A percentile compares a stretch with the other conserved stretches of the same genome.
Evolutionary conservation across 148 eudicot species (phyloP).

Genomic region (Limonium bicolor): DNA sequence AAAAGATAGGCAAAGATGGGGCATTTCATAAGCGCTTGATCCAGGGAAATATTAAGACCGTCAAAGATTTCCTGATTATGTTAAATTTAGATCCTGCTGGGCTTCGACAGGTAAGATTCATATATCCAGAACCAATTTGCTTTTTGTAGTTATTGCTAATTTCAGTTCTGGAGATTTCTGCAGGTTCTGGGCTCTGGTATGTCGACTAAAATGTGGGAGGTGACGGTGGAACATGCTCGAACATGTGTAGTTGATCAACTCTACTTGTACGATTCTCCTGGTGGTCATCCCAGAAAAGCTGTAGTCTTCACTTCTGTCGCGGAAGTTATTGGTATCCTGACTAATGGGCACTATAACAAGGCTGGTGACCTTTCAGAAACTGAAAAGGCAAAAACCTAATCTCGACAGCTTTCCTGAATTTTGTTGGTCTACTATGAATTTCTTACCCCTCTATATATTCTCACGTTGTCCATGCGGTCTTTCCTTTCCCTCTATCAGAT

Average conservation of each 20-base stretch:
- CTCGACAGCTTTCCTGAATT: background rate
- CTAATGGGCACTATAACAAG: constrained; percentile 37
- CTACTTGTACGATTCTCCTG: constrained; percentile 34
- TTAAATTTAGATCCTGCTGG: constrained; percentile 39
- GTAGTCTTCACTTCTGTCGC: constrained; percentile 74
- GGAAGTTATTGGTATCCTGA: constrained; percentile 49
- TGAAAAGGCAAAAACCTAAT: constrained; percentile 34
- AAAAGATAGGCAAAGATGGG: constrained; percentile 62
- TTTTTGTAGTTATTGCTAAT: too few relatives aligned
- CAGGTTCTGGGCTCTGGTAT: constrained; percentile 75
- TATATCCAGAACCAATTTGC: too few relatives aligned
- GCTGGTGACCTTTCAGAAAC: constrained; percentile 52
- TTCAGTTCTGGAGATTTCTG: background rate
- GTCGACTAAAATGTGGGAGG: constrained; percentile 83
- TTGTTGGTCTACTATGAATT: background rate
- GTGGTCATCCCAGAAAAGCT: constrained; percentile 33
- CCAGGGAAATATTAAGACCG: constrained; percentile 33
- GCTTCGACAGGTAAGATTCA: constrained; percentile 60
- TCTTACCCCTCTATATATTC: background rate
- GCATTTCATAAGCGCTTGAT: constrained; percentile 56
- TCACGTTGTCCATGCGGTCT: background rate
- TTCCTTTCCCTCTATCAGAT: constrained; percentile 22
- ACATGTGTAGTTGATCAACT: constrained; percentile 51
- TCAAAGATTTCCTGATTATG: constrained; percentile 61
- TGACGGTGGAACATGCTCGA: constrained; percentile 50